Percentiles rank a stretch among this genome's conserved stretches.
Conservation (phyloP, 2,329 filamentous ascomycete genomes). For the Pseudogymnoascus sp. region DNA sequence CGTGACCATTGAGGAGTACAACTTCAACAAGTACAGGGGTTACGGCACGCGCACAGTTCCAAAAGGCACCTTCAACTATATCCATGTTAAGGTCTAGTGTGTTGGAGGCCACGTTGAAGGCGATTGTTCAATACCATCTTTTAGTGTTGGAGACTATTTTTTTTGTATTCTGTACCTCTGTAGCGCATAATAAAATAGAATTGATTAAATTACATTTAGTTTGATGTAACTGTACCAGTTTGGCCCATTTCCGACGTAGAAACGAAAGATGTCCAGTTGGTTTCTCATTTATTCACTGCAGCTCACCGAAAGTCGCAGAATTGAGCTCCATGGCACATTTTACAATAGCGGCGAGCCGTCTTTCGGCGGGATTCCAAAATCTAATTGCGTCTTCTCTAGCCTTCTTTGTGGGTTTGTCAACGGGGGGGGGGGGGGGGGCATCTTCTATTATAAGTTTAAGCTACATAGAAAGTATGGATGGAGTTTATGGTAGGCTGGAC, state of each 20-base stretch:
- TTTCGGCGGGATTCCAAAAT: no score
- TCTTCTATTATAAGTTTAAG: no score
- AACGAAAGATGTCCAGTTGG: no score
- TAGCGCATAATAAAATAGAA: background rate
- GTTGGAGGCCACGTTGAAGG: background rate
- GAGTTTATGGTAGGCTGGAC: no score
- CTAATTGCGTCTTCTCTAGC: no score
- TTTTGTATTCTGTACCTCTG: background rate
- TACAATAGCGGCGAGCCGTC: no score
- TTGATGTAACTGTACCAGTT: background rate
- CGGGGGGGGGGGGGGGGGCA: no score
- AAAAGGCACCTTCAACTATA: constrained; percentile 12
- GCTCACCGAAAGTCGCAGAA: no score
- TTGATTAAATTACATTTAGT: background rate
- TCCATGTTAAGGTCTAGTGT: constrained; percentile 10
- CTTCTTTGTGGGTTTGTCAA: no score
- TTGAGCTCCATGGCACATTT: no score
- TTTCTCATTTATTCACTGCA: no score
- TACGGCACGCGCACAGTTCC: constrained; percentile 9
- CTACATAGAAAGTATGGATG: no score
- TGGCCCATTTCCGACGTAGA: background rate
- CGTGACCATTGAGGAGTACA: constrained; percentile 14
- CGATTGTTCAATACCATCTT: background rate
- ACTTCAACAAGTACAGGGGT: background rate
- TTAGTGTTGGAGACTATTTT: background rate